Base-by-base conservation (phyloP, 108 stramenopile species). In the Conticribra guillardii region DNA sequence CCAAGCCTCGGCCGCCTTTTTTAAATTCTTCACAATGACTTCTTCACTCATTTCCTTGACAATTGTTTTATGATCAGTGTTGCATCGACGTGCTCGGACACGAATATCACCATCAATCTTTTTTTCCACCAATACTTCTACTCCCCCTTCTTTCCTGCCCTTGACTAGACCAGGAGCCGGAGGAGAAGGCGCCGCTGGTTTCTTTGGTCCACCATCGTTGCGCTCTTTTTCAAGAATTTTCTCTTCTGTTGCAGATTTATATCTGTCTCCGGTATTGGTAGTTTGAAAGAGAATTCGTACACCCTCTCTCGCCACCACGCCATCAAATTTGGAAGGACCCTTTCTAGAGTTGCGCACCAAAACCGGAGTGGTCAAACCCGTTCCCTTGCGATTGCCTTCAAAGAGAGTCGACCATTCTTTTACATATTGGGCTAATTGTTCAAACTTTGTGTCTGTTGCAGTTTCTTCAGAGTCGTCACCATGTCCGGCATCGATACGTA, bases 31-130 rank as follows among this genome's bases (percentile, higher is more conserved):
- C 48, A 94, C 27, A 45, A 94, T 90, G 0, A 89, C 84, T 14
- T 76, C 64, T 69, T 94, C 93, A 59, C 82, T 88, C 67, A 91
- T 53, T 63, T 90, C 90, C 70, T 91, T 91, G n/a, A 90, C 74
- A 21, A 87, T 77, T 7, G 86, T 85, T 31, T 78, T 86, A 15
- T 75, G 73, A 23, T 84, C 84, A 71, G 89, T 87, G 59, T 94
- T 94, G 70, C 89, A 90, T 44, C 93, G 79, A 16, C 85, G 67
- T 0, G 89, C 93, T 59, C 93, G 80, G 21, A 94, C 89, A 29
- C 93, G 85, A 9, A 94, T 60, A 7, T 64, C 44, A n/a, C 66
- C 59, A 24, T 60, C 60, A 16, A 34, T 71, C 0, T 77, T 84
- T 22, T 83, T 70, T 80, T 94, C 93, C 17, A 90, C 86, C 47